Evolutionary conservation across 306 rosid species (phyloP).

Genomic region (Quercus alba): DNA sequence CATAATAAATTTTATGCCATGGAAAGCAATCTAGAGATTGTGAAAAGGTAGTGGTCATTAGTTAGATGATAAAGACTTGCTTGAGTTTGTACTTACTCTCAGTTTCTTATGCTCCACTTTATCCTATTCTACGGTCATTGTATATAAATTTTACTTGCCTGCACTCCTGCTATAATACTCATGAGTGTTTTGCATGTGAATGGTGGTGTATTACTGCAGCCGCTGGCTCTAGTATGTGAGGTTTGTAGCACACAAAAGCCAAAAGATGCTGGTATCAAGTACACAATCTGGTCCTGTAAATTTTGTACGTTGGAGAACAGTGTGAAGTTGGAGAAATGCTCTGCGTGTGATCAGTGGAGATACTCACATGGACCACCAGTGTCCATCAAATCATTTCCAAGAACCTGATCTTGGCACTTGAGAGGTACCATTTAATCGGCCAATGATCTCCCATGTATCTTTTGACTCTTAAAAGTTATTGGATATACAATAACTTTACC

Average conservation of each 20-base stretch:
- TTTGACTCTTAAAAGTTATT: background rate
- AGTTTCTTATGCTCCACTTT: background rate
- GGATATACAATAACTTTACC: background rate
- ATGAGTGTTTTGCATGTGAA: slow-evolving; percentile 22
- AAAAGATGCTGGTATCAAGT: slow-evolving; percentile 49
- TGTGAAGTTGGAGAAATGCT: slow-evolving; percentile 67
- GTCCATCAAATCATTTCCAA: slow-evolving; percentile 7
- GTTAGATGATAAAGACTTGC: background rate
- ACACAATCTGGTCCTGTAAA: slow-evolving; percentile 58
- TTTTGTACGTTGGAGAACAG: slow-evolving; percentile 73
- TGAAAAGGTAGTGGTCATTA: background rate
- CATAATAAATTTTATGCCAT: background rate
- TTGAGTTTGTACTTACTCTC: background rate
- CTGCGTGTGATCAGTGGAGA: slow-evolving; percentile 81
- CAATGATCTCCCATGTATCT: background rate
- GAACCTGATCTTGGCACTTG: slow-evolving; percentile 45
- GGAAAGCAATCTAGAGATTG: background rate
- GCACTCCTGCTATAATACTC: background rate
- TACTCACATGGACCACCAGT: slow-evolving; percentile 57
- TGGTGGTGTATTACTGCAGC: slow-evolving; percentile 42
- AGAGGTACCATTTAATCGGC: background rate
- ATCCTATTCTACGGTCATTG: background rate
- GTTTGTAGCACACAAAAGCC: slow-evolving; percentile 64
- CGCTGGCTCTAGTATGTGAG: slow-evolving; percentile 72
- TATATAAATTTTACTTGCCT: background rate